Conservation (phyloP, 495 filamentous ascomycete species). For the Penicilliopsis zonata region DNA sequence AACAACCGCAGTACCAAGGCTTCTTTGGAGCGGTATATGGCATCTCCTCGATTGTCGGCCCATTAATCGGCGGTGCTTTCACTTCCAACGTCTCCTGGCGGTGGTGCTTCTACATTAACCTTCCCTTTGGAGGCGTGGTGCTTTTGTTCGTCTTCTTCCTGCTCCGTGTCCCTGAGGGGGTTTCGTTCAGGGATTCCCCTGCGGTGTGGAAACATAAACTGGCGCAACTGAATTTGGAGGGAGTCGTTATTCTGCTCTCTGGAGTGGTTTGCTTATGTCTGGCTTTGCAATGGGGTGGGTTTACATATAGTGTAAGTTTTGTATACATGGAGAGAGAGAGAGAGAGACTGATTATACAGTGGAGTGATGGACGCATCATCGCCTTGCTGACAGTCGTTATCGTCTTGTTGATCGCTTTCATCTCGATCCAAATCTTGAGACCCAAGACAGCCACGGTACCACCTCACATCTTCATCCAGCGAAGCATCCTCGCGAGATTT, state of each 20-base stretch:
- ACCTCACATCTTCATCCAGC: slow-evolving; percentile 8
- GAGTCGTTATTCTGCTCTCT: slow-evolving; percentile 1
- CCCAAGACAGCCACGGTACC: slow-evolving; percentile 5
- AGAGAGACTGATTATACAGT: slow-evolving; percentile 10
- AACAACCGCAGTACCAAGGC: slow-evolving; percentile 32
- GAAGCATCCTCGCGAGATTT: slow-evolving; percentile 5
- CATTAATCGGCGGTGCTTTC: slow-evolving; percentile 29
- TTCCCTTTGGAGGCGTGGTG: slow-evolving; percentile 27
- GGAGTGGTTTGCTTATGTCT: slow-evolving; percentile 2
- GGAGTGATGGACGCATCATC: slow-evolving; percentile 35
- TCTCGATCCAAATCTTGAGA: slow-evolving; percentile 27
- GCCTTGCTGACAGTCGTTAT: slow-evolving; percentile 31
- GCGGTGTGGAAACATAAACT: slow-evolving; percentile 2
- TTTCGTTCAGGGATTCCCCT: not conserved
- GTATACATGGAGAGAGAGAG: not conserved
- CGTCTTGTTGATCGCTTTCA: slow-evolving; percentile 26
- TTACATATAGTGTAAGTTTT: slow-evolving; percentile 2
- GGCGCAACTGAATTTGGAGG: slow-evolving; percentile 1
- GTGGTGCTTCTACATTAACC: slow-evolving; percentile 41
- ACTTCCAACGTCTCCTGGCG: slow-evolving; percentile 31
- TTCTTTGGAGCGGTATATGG: slow-evolving; percentile 29
- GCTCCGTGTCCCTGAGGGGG: slow-evolving; percentile 1
- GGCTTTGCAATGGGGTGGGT: not conserved
- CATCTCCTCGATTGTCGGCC: slow-evolving; percentile 25
- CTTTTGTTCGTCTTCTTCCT: slow-evolving; percentile 11